Conservation (phyloP, 768 basidiomycete genomes). For the Boletus reticuloceps region DNA sequence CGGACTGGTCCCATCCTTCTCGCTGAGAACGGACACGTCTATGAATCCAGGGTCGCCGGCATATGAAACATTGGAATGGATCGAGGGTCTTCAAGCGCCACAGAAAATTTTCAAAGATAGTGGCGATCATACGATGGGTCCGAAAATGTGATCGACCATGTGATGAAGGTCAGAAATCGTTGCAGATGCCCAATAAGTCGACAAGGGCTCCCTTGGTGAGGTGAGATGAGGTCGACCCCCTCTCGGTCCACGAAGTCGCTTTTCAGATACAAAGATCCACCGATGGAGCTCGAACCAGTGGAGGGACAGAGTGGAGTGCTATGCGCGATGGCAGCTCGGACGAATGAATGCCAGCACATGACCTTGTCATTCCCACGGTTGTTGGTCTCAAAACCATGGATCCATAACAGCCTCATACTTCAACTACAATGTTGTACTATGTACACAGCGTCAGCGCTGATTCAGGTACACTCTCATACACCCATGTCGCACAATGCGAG, state of each 20-base stretch:
- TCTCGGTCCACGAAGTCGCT: slow-evolving; percentile 22
- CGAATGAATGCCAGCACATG: too few species aligned
- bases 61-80: slow-evolving; percentile 2
- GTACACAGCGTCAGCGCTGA: background rate
- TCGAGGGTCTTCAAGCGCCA: slow-evolving; percentile 25
- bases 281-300: slow-evolving; percentile 19
- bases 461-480: too few species aligned
- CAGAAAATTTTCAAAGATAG: slow-evolving; percentile 18
- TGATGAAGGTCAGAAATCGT: slow-evolving; percentile 12
- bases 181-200: slow-evolving; percentile 22
- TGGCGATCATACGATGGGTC: too few species aligned
- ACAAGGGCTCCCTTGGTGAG: slow-evolving; percentile 15
- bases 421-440: background rate
- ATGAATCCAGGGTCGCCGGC: slow-evolving; percentile 22
- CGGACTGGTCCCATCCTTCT: slow-evolving; percentile 28
- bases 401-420: too few species aligned
- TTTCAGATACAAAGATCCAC: slow-evolving; percentile 28
- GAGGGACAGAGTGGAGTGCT: slow-evolving; percentile 1
- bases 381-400: too few species aligned
- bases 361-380: too few species aligned
- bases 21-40: slow-evolving; percentile 25
- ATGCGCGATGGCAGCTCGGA: too few species aligned
- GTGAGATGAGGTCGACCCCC: slow-evolving; percentile 14
- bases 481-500: too few species aligned
- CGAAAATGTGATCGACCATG: slow-evolving; percentile 16